Base-by-base conservation (phyloP, 2,329 filamentous ascomycete species). In the Pseudogymnoascus sp. region DNA sequence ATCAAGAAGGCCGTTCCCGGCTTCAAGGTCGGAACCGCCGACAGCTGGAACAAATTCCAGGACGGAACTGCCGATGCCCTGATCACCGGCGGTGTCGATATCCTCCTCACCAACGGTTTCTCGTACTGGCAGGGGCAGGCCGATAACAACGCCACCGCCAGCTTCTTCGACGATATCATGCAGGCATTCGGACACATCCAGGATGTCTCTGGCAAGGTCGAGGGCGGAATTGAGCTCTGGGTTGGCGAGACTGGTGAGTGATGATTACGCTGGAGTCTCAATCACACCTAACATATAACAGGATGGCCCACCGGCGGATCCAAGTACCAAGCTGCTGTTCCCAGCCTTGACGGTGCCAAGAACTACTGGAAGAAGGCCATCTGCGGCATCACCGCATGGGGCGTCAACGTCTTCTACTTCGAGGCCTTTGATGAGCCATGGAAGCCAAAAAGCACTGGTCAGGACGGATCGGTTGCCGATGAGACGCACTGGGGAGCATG, bases 351-450 rank as follows among this genome's bases (percentile, higher is more conserved):
- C 32, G 83, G 85, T 68, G 85, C 85, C 28, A 72, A 78, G 64
- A 76, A 73, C 22, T 90, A 83, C 76, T 89, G 79, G 76, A 74
- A 81, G 67, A 71, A 81, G 50, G 83, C 79, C 65, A 80, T 88
- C 68, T 89, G 87, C 72, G 80, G 79, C 59, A 79, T 87, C 69
- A 74, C 88, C 35, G 78, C 77, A 64, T 88, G 84, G 83, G 84
- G 83, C 63, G 78, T 84, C 65, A 87, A 88, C 67, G 81, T 85
- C 61, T 89, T 89, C 76, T 87, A 82, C 74, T 90, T 90, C 67
- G 86, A 89, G 78, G 86, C 86, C 43, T 88, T 87, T 67, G 86
- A 89, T 67, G 87, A 90, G 80, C 76, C 81, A 62, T 88, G 84
- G 83, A 89, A 89, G 81, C 84, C 86, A 60, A 72, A 77, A 47